phyloP scores from a whole-genome alignment of 305 asterid species.

The Plantago coronopus region DNA sequence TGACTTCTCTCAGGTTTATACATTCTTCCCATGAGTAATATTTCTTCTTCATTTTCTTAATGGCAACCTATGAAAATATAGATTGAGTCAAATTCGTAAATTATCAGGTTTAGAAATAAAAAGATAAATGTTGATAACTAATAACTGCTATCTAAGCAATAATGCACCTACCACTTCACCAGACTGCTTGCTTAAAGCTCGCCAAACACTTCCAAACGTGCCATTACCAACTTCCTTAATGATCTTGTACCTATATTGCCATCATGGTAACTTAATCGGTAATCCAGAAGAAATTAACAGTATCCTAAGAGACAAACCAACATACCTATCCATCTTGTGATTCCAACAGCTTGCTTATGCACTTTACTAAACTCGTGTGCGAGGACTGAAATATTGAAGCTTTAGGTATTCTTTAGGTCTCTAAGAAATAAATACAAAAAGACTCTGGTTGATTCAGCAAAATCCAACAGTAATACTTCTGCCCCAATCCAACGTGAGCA shows the following conservation, averaged over 20 bases:
- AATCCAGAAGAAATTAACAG: conserved; percentile 4
- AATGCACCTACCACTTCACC: conserved; percentile 81
- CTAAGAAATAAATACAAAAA: conserved; percentile 33
- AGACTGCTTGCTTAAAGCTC: conserved; percentile 84
- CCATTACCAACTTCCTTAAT: conserved; percentile 97
- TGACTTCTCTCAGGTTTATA: conserved; percentile 93
- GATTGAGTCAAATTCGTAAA: conserved; percentile 11
- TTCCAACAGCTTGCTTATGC: conserved; percentile 39
- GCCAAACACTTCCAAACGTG: conserved; percentile 95
- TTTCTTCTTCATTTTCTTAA: conserved; percentile 90
- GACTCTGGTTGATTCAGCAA: conserved; percentile 57
- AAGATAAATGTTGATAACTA: not conserved
- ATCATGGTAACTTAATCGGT: conserved; percentile 15
- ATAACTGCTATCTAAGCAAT: conserved; percentile 1
- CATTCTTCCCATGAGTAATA: conserved; percentile 98
- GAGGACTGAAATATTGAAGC: conserved; percentile 24
- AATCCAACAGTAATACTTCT: conserved; percentile 49
- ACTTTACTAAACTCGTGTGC: conserved; percentile 30
- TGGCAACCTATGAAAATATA: conserved; percentile 62
- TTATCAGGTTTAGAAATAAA: not conserved
- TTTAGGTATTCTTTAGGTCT: conserved; percentile 29
- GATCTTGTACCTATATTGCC: conserved; percentile 66
- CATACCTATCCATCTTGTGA: conserved; percentile 75
- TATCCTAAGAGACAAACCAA: conserved; percentile 2
- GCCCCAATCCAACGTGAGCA: conserved; percentile 32